These are phyloP conservation scores for Penicillium crystallinum DNA, from an alignment of 495 filamentous ascomycete genomes.

Conservation along the genomic window DNA sequence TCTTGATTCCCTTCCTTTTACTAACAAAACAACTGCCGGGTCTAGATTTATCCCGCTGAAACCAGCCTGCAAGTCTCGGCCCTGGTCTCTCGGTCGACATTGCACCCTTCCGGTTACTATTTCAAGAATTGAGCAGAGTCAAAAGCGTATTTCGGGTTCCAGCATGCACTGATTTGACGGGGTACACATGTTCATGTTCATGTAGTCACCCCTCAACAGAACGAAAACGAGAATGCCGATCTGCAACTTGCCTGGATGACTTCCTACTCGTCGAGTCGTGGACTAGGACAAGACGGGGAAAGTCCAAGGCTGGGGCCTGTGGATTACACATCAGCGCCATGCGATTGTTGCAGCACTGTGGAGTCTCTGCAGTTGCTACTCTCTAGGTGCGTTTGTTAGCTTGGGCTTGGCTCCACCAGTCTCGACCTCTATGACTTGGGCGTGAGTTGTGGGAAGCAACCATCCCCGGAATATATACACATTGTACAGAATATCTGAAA, in stretches of 20 bases:
- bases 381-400: background rate
- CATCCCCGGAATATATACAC: too few relatives aligned
- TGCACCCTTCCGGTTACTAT: constrained; percentile 6
- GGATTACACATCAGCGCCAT: background rate
- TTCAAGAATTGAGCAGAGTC: constrained; percentile 3
- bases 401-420: background rate
- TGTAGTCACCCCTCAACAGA: background rate
- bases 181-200: background rate
- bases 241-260: constrained; percentile 14
- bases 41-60: constrained; percentile 3
- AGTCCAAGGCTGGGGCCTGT: background rate
- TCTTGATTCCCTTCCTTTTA: background rate
- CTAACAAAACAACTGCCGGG: background rate
- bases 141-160: background rate
- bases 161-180: background rate
- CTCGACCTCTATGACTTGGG: background rate
- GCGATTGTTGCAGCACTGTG: constrained; percentile 1
- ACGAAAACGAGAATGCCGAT: constrained; percentile 5
- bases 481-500: too few relatives aligned
- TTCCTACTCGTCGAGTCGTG: constrained; percentile 5
- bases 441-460: background rate
- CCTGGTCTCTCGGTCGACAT: constrained; percentile 1
- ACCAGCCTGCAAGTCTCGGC: constrained; percentile 3
- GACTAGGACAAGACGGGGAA: background rate
- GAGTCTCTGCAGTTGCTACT: background rate